A percentile compares a stretch with the other conserved stretches of the same genome.
Conservation (phyloP, 2,329 filamentous ascomycete species). For the Immersiporthe knoxdaviesiana region DNA sequence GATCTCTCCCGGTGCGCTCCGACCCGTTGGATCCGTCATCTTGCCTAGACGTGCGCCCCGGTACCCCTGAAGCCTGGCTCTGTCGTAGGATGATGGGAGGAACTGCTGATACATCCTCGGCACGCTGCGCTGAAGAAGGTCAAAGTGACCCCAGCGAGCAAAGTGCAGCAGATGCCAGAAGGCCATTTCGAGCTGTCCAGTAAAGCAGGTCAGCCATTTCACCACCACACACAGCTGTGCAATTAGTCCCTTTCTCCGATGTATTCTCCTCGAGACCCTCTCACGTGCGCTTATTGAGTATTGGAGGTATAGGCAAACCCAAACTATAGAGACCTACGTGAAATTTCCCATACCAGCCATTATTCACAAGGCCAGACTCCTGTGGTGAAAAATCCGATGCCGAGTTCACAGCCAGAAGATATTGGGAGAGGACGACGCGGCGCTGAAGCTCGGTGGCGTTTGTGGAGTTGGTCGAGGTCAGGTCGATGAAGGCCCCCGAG, state of each 20-base stretch:
- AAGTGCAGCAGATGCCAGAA: slow-evolving; percentile 58
- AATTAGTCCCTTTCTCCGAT: neutral
- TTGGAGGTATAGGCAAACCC: neutral
- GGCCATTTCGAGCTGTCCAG: slow-evolving; percentile 53
- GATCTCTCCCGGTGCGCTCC: slow-evolving; percentile 61
- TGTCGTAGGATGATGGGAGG: slow-evolving; percentile 41
- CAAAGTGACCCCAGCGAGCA: slow-evolving; percentile 52
- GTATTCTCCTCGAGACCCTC: neutral
- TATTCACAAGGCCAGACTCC: slow-evolving; percentile 52
- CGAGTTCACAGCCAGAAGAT: slow-evolving; percentile 56
- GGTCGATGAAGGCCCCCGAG: slow-evolving; percentile 55
- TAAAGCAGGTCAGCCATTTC: neutral
- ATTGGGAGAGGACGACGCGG: slow-evolving; percentile 57
- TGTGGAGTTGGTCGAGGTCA: slow-evolving; percentile 43
- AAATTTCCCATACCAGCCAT: slow-evolving; percentile 61
- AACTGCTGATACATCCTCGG: slow-evolving; percentile 53
- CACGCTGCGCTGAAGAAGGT: slow-evolving; percentile 49
- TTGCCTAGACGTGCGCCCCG: slow-evolving; percentile 52
- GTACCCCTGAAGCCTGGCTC: slow-evolving; percentile 47
- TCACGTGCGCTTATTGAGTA: neutral
- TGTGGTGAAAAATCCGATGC: slow-evolving; percentile 53
- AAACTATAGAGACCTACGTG: slow-evolving; percentile 40
- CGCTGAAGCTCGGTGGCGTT: slow-evolving; percentile 55
- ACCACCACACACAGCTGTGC: neutral
- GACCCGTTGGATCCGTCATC: slow-evolving; percentile 60